These are phyloP conservation scores for Vitis rotundifolia DNA, from an alignment of 164 flowering plant genomes.

Conservation along the genomic window DNA sequence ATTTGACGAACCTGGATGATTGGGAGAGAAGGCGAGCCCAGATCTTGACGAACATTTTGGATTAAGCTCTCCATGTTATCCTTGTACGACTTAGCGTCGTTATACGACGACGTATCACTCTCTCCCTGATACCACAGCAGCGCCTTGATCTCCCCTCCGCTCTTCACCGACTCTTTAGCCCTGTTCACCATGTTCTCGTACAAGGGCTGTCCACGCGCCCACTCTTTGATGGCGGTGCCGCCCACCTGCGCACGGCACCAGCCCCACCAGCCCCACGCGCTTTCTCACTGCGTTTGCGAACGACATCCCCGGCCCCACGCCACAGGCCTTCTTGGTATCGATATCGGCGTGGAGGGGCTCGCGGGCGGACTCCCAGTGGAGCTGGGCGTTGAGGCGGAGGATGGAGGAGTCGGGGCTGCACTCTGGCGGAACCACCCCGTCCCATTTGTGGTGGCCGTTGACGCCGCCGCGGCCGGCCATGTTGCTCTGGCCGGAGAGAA, in stretches of 20 bases:
- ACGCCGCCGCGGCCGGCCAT: slow-evolving; percentile 83
- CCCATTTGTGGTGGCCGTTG: slow-evolving; percentile 38
- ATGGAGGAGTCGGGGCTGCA: slow-evolving; percentile 45
- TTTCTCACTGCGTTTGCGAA: slow-evolving; percentile 62
- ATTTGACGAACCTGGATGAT: slow-evolving; percentile 59
- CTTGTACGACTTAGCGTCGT: slow-evolving; percentile 56
- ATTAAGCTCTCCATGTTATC: slow-evolving; percentile 63
- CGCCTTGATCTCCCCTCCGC: slow-evolving; percentile 56
- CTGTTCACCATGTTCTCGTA: slow-evolving; percentile 77
- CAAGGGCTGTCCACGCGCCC: slow-evolving; percentile 70
- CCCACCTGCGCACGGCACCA: slow-evolving; percentile 92
- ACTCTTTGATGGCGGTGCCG: slow-evolving; percentile 78
- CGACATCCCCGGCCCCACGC: slow-evolving; percentile 86
- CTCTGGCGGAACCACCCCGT: slow-evolving; percentile 56
- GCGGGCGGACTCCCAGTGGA: slow-evolving; percentile 63
- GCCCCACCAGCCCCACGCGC: slow-evolving; percentile 32
- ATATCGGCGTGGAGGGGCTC: slow-evolving; percentile 91
- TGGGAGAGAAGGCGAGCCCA: slow-evolving; percentile 60
- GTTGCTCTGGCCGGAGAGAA: slow-evolving; percentile 83
- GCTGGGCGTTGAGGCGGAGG: slow-evolving; percentile 62
- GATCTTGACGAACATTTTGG: slow-evolving; percentile 57
- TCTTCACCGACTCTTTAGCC: slow-evolving; percentile 44
- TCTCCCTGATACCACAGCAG: slow-evolving; percentile 92
- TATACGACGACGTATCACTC: slow-evolving; percentile 52
- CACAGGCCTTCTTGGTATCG: slow-evolving; percentile 69